These are phyloP conservation scores for Neofusicoccum ribis DNA, from an alignment of 2,329 filamentous ascomycete genomes.

Conservation along the genomic window DNA sequence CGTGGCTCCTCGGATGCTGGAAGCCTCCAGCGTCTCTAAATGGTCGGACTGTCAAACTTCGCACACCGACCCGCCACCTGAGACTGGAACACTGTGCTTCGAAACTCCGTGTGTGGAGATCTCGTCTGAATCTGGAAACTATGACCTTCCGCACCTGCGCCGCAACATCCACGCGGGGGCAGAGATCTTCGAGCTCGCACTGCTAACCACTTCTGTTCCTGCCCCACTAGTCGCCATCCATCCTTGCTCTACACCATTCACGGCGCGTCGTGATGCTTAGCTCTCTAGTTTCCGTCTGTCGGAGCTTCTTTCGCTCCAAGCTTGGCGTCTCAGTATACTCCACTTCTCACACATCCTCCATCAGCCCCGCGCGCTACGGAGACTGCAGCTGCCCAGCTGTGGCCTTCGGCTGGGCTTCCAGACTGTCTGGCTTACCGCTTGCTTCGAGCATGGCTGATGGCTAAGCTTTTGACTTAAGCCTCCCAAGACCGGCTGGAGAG, in stretches of 20 bases:
- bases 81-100: conserved; percentile 4
- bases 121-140: neutral
- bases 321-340: conserved; percentile 4
- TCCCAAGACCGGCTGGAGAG: neutral
- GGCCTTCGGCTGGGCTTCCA: neutral
- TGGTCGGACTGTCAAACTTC: neutral
- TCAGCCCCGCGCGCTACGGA: neutral
- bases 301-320: neutral
- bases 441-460: neutral
- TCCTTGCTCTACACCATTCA: neutral
- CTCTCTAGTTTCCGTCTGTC: neutral
- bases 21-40: neutral
- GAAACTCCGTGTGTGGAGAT: conserved; percentile 1
- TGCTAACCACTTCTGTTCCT: neutral
- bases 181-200: neutral
- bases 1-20: neutral
- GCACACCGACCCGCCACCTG: neutral
- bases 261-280: neutral
- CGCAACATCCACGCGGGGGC: neutral
- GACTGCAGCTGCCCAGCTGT: neutral
- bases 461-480: neutral
- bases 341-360: conserved; percentile 4
- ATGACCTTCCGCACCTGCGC: neutral
- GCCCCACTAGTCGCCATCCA: neutral
- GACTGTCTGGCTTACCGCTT: conserved; percentile 1